phyloP scores from a whole-genome alignment of 1,284 basidiomycete species.

The Sutorius eximius region DNA sequence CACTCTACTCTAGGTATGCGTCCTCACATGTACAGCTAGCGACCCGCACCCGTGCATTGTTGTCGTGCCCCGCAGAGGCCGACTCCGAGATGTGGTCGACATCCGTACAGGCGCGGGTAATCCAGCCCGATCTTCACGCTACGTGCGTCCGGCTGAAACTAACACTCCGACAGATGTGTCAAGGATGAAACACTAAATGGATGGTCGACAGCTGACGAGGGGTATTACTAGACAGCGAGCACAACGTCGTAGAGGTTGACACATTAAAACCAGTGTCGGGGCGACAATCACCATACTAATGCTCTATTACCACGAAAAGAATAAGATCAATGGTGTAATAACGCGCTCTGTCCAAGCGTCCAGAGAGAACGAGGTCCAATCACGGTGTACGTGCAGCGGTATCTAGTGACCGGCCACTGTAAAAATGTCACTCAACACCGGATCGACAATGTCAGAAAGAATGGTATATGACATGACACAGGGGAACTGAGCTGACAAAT shows the following conservation, averaged over 20 bases:
- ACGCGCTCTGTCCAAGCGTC: slow-evolving; percentile 17
- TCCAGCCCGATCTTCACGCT: too few species aligned
- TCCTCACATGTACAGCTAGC: too few species aligned
- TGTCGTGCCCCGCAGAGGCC: too few species aligned
- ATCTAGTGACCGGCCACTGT: slow-evolving; percentile 10
- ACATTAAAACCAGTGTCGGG: neutral
- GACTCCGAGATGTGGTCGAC: too few species aligned
- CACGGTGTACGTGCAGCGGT: slow-evolving; percentile 9
- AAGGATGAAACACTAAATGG: neutral
- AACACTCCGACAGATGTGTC: too few species aligned
- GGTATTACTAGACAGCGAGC: too few species aligned
- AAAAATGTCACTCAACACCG: slow-evolving; percentile 16
- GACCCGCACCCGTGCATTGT: too few species aligned
- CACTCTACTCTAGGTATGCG: too few species aligned
- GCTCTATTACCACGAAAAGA: neutral
- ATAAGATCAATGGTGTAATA: neutral
- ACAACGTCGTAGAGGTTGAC: neutral
- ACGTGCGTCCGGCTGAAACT: too few species aligned
- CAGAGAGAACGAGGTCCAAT: slow-evolving; percentile 12
- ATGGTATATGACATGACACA: slow-evolving; percentile 17
- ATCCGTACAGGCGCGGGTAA: too few species aligned
- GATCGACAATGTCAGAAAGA: neutral
- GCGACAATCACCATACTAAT: neutral
- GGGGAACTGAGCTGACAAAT: neutral
- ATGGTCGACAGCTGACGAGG: neutral